Evolutionary conservation across 176 grass and related monocot genomes (phyloP).

Genomic region (Oryza punctata): DNA sequence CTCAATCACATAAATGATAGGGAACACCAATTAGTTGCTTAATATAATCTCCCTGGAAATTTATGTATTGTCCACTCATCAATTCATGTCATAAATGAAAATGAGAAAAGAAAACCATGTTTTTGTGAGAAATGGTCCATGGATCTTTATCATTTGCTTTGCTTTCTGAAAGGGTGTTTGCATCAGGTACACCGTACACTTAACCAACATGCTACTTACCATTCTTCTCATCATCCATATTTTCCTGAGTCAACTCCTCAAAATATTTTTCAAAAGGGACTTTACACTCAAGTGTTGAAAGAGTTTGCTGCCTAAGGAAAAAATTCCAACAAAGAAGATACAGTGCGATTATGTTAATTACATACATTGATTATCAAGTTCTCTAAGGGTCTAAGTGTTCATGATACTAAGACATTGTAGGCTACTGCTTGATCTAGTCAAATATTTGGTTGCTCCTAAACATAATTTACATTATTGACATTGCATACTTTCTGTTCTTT

Average conservation of each 20-base stretch:
- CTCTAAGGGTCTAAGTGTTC: neutral
- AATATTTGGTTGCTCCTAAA: neutral
- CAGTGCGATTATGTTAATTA: neutral
- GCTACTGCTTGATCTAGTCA: neutral
- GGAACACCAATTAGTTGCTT: neutral
- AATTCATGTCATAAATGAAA: constrained; percentile 10
- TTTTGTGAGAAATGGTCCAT: neutral
- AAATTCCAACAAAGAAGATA: neutral
- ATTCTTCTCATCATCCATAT: neutral
- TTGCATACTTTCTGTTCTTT: neutral
- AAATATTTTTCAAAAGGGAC: neutral
- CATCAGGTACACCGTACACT: neutral
- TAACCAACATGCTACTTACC: neutral
- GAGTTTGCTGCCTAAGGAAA: neutral
- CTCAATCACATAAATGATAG: neutral
- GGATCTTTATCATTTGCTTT: constrained; percentile 6
- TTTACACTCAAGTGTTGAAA: neutral
- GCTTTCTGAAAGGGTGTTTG: neutral
- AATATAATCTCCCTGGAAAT: neutral
- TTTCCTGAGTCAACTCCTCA: neutral
- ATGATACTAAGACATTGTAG: neutral
- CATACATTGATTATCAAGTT: neutral
- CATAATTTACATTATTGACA: neutral
- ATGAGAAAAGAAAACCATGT: neutral
- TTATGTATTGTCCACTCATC: no score